These are phyloP conservation scores for Beta macrorhiza DNA, from an alignment of 179 eudicot genomes.

Conservation along the genomic window DNA sequence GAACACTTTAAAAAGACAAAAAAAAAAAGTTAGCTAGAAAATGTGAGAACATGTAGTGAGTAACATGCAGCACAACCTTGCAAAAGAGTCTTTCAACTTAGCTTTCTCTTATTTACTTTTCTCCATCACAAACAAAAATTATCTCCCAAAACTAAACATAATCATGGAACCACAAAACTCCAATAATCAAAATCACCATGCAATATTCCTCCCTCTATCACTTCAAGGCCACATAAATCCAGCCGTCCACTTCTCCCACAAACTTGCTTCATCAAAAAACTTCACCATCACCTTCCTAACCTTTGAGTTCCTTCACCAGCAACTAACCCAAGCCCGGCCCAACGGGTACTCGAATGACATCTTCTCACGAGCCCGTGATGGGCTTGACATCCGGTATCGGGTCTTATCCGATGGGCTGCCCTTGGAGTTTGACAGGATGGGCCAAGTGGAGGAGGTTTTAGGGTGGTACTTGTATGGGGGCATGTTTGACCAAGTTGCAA, in stretches of 20 bases:
- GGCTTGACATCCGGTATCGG: conserved; percentile 52
- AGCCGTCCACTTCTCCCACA: conserved; percentile 49
- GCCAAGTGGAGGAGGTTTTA: conserved; percentile 15
- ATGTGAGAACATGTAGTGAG: too few relatives aligned
- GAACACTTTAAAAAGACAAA: too few relatives aligned
- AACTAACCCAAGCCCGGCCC: conserved; percentile 33
- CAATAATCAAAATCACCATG: conserved; percentile 27
- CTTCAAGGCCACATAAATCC: conserved; percentile 85
- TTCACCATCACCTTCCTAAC: conserved; percentile 69
- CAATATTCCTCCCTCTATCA: conserved; percentile 52
- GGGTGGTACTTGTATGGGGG: conserved; percentile 32
- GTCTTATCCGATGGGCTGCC: conserved; percentile 36
- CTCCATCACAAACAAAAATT: too few relatives aligned
- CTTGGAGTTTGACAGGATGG: conserved; percentile 33
- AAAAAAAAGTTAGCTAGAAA: too few relatives aligned
- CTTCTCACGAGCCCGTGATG: conserved; percentile 39
- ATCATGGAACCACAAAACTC: neutral
- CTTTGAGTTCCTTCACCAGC: conserved; percentile 51
- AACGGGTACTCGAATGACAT: conserved; percentile 26
- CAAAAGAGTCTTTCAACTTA: too few relatives aligned
- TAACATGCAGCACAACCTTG: neutral
- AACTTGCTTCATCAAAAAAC: conserved; percentile 58
- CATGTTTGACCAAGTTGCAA: conserved; percentile 37
- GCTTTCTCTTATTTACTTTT: too few relatives aligned
- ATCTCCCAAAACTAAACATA: neutral